These are phyloP conservation scores for Fusarium sp. DNA, from an alignment of 2,329 filamentous ascomycete genomes.

Conservation along the genomic window DNA sequence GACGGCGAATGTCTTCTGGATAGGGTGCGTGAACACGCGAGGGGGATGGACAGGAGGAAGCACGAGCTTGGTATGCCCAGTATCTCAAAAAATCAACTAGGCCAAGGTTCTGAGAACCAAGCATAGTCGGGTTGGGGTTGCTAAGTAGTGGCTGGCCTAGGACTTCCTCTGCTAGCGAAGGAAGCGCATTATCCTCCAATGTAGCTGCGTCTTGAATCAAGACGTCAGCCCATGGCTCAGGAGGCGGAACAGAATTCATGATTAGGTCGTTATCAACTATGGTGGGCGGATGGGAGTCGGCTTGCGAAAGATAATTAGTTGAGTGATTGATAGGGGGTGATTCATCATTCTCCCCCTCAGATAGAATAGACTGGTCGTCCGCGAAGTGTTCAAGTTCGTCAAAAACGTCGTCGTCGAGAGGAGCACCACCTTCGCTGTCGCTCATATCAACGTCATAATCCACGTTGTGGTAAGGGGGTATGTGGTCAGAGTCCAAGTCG, in stretches of 20 bases:
- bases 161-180: neutral
- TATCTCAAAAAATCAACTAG: slow-evolving; percentile 60
- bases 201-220: neutral
- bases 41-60: slow-evolving; percentile 27
- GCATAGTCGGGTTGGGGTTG: slow-evolving; percentile 49
- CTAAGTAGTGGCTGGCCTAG: slow-evolving; percentile 40
- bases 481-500: slow-evolving; percentile 12
- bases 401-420: slow-evolving; percentile 31
- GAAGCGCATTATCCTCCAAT: neutral
- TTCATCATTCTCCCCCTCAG: slow-evolving; percentile 21
- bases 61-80: slow-evolving; percentile 54
- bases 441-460: slow-evolving; percentile 48
- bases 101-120: slow-evolving; percentile 61
- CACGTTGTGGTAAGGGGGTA: slow-evolving; percentile 24
- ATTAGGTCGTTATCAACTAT: slow-evolving; percentile 4
- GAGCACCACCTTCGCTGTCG: slow-evolving; percentile 48
- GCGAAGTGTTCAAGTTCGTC: slow-evolving; percentile 9
- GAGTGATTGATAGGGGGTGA: slow-evolving; percentile 9
- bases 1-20: slow-evolving; percentile 47
- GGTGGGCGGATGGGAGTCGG: slow-evolving; percentile 10
- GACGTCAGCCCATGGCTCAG: slow-evolving; percentile 19
- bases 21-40: slow-evolving; percentile 41
- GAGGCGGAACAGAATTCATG: slow-evolving; percentile 32
- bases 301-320: slow-evolving; percentile 24
- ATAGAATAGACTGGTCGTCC: slow-evolving; percentile 10